Evolutionary conservation across 2,329 filamentous ascomycete species (phyloP).

Genomic region (Trichoderma citrinoviride): DNA sequence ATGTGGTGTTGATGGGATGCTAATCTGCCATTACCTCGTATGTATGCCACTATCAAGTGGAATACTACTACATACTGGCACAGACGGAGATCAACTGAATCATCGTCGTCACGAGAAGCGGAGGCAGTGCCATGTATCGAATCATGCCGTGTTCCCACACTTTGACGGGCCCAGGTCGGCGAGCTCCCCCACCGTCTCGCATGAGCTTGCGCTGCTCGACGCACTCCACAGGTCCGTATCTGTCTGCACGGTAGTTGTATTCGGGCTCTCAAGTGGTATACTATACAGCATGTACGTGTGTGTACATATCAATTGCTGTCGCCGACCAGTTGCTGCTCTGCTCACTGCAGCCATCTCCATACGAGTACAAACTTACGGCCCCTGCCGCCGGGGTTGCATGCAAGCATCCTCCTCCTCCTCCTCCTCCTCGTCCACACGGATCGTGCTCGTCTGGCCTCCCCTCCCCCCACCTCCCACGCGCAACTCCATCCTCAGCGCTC

Average conservation of each 20-base stretch:
- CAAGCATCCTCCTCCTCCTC: too few species aligned
- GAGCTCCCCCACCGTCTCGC: not conserved
- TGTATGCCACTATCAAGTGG: too few species aligned
- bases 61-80: too few species aligned
- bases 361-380: not conserved
- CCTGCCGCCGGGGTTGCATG: not conserved
- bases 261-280: not conserved
- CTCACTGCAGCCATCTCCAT: not conserved
- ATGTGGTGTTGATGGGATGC: not conserved
- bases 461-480: too few species aligned
- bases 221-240: too few species aligned
- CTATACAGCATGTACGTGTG: not conserved
- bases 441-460: not conserved
- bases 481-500: not conserved
- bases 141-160: not conserved
- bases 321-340: not conserved
- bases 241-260: too few species aligned
- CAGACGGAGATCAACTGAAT: too few species aligned
- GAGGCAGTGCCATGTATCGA: not conserved
- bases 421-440: too few species aligned
- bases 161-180: conserved; percentile 5
- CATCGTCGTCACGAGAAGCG: too few species aligned
- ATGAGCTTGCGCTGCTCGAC: not conserved
- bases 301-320: not conserved
- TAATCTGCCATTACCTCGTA: too few species aligned